phyloP scores from a whole-genome alignment of 805 yeast genomes.

The Saccharomycopsis sp. region DNA sequence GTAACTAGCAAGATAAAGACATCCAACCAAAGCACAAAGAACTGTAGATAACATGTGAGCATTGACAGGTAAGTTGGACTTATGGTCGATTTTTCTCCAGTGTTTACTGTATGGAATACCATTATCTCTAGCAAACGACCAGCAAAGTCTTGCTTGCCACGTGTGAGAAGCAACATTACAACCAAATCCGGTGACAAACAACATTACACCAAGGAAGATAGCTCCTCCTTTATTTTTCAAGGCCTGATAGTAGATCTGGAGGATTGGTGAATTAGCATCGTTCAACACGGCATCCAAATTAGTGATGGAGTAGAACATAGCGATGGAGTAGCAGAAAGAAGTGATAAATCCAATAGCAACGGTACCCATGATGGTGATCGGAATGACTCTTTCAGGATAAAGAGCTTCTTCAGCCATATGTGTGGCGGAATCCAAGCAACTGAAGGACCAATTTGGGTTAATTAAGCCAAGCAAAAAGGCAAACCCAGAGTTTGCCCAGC shows the following conservation, averaged over 20 bases:
- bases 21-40: constrained; percentile 49
- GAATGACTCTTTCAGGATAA: constrained; percentile 52
- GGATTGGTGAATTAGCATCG: constrained; percentile 42
- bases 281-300: constrained; percentile 42
- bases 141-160: constrained; percentile 61
- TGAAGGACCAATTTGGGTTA: constrained; percentile 65
- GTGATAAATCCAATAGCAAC: constrained; percentile 64
- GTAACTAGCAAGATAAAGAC: constrained; percentile 58
- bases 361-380: constrained; percentile 55
- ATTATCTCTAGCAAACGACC: constrained; percentile 64
- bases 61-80: constrained; percentile 48
- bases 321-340: constrained; percentile 43
- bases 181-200: constrained; percentile 49
- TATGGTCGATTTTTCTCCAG: constrained; percentile 42
- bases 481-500: constrained; percentile 53
- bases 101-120: constrained; percentile 51
- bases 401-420: constrained; percentile 64
- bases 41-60: constrained; percentile 52
- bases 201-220: constrained; percentile 40
- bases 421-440: constrained; percentile 64
- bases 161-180: constrained; percentile 58
- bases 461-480: constrained; percentile 66
- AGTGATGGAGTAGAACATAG: constrained; percentile 53
- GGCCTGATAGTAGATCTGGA: constrained; percentile 59
- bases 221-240: constrained; percentile 49